Conservation (phyloP, 768 basidiomycete genomes). For the Cystoderma amianthinum region DNA sequence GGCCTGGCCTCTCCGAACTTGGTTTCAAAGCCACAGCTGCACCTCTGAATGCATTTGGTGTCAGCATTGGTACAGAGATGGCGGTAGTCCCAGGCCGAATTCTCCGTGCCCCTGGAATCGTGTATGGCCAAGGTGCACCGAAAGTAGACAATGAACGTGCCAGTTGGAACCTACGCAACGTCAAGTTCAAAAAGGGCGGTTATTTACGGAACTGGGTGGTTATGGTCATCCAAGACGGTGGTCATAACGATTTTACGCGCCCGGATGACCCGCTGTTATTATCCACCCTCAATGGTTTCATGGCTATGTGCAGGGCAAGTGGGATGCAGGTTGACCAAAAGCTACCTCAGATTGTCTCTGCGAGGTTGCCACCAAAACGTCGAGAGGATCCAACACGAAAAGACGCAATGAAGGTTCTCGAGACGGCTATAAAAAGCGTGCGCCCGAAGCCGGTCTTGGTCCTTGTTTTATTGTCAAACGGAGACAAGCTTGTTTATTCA, state of each 20-base stretch:
- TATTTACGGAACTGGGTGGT: conserved; percentile 59
- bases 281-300: conserved; percentile 43
- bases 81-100: conserved; percentile 64
- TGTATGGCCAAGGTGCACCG: conserved; percentile 43
- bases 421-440: conserved; percentile 28
- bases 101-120: conserved; percentile 52
- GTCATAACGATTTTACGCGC: conserved; percentile 54
- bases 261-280: conserved; percentile 47
- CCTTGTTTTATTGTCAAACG: conserved; percentile 58
- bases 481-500: conserved; percentile 72
- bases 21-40: conserved; percentile 40
- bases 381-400: conserved; percentile 49
- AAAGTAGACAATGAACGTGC: conserved; percentile 57
- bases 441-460: conserved; percentile 47
- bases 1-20: conserved; percentile 52
- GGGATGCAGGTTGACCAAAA: conserved; percentile 48
- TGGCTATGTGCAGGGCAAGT: conserved; percentile 50
- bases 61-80: conserved; percentile 58
- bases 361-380: conserved; percentile 42
- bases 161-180: conserved; percentile 68
- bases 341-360: conserved; percentile 30
- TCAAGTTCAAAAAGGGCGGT: conserved; percentile 57
- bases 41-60: conserved; percentile 50
- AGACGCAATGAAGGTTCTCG: conserved; percentile 40
- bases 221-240: conserved; percentile 57